Evolutionary conservation across 1,284 basidiomycete species (phyloP).

Genomic region (Moesziomyces globuligerus): DNA sequence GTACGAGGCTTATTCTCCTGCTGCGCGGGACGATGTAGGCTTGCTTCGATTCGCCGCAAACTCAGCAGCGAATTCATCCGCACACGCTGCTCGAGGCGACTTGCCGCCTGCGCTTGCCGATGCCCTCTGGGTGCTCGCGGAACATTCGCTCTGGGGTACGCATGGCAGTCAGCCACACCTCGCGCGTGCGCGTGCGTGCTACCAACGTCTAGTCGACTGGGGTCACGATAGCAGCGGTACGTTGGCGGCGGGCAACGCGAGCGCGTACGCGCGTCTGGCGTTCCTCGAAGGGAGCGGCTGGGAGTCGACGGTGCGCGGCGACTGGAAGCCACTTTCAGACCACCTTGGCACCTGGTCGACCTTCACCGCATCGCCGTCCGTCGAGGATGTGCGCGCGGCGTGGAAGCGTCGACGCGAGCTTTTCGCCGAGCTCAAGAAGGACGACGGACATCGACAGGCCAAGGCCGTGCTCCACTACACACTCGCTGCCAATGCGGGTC

Average conservation of each 20-base stretch:
- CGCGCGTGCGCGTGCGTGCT: conserved; percentile 51
- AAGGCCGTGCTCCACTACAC: conserved; percentile 90
- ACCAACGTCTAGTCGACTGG: conserved; percentile 47
- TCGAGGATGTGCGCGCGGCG: conserved; percentile 26
- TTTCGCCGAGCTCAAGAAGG: conserved; percentile 42
- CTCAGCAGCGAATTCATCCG: too few species aligned
- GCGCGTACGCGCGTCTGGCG: conserved; percentile 60
- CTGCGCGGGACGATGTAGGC: conserved; percentile 17
- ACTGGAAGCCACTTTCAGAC: conserved; percentile 34
- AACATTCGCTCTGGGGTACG: conserved; percentile 64
- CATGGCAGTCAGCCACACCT: conserved; percentile 57
- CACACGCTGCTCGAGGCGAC: neutral
- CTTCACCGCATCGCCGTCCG: conserved; percentile 26
- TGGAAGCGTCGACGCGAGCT: conserved; percentile 42
- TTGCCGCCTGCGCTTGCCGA: conserved; percentile 40
- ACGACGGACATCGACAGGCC: conserved; percentile 43
- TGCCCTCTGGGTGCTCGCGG: conserved; percentile 63
- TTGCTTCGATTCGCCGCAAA: conserved; percentile 12
- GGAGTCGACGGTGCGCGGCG: conserved; percentile 48
- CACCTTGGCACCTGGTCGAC: conserved; percentile 18
- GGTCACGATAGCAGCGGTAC: conserved; percentile 30
- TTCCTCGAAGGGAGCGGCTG: conserved; percentile 59
- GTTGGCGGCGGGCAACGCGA: conserved; percentile 56
- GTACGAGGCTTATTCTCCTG: conserved; percentile 27
- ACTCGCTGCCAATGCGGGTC: conserved; percentile 86